phyloP scores from a whole-genome alignment of 805 yeast species.

The Candida tammaniensis region DNA sequence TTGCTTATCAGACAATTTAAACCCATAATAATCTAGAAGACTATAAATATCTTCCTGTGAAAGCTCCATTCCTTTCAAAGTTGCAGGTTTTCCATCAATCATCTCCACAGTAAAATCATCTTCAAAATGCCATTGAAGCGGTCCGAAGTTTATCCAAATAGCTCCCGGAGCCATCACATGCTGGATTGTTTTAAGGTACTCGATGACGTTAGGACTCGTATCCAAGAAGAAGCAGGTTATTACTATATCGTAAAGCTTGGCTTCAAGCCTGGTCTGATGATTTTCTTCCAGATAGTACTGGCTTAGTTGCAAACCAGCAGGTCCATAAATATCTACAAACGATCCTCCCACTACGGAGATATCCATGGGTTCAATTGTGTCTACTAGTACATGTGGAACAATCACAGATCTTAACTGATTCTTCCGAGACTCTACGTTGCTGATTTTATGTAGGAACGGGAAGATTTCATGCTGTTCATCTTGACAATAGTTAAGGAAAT shows the following conservation, averaged over 20 bases:
- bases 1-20: no score
- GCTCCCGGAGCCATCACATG: slow-evolving; percentile 47
- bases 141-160: slow-evolving; percentile 66
- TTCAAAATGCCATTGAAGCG: slow-evolving; percentile 71
- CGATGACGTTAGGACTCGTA: slow-evolving; percentile 58
- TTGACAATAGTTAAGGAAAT: slow-evolving; percentile 49
- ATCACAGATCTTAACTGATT: slow-evolving; percentile 49
- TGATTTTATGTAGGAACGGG: slow-evolving; percentile 55
- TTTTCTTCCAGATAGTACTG: slow-evolving; percentile 28
- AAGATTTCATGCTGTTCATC: slow-evolving; percentile 38
- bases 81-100: slow-evolving; percentile 24
- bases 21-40: no score
- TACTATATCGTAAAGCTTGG: slow-evolving; percentile 43
- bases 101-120: slow-evolving; percentile 33
- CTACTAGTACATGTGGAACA: slow-evolving; percentile 44
- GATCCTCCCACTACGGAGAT: slow-evolving; percentile 77
- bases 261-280: slow-evolving; percentile 38
- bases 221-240: slow-evolving; percentile 63
- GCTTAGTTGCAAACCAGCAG: slow-evolving; percentile 32
- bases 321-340: slow-evolving; percentile 65
- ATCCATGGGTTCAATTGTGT: neutral
- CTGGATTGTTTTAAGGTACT: slow-evolving; percentile 49
- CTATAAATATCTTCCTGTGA: slow-evolving; percentile 56
- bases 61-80: slow-evolving; percentile 57
- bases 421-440: slow-evolving; percentile 44